Evolutionary conservation across 495 filamentous ascomycete genomes (phyloP).

Genomic region (Thermothielavioides terrestris): DNA sequence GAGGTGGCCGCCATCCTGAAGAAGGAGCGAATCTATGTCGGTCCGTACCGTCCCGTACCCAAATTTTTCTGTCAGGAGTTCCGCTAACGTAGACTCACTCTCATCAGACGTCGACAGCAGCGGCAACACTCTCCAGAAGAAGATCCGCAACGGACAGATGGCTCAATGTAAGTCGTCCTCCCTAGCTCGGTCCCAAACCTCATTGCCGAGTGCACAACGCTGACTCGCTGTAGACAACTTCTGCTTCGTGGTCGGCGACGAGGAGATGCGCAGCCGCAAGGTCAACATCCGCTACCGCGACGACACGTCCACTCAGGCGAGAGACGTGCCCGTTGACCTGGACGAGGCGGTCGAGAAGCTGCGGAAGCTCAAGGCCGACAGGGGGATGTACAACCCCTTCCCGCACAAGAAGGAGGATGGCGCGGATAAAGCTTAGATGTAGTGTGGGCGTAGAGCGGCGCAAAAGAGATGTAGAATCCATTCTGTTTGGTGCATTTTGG

Average conservation of each 20-base stretch:
- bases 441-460: background rate
- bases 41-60: conserved; percentile 14
- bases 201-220: too few relatives aligned
- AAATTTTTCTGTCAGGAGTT: background rate
- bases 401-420: conserved; percentile 20
- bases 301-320: conserved; percentile 70
- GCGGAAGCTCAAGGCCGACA: conserved; percentile 50
- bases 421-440: background rate
- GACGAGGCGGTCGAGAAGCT: conserved; percentile 74
- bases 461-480: too few relatives aligned
- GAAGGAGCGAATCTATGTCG: conserved; percentile 44
- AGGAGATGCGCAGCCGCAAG: conserved; percentile 64
- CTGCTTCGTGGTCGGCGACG: conserved; percentile 62
- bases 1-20: conserved; percentile 63
- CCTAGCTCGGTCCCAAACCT: too few relatives aligned
- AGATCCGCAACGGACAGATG: conserved; percentile 82
- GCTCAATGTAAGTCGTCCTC: conserved; percentile 79
- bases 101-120: conserved; percentile 66
- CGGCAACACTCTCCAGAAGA: conserved; percentile 93
- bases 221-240: conserved; percentile 32
- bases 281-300: conserved; percentile 92
- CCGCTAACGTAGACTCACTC: background rate
- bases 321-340: conserved; percentile 56
- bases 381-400: conserved; percentile 32
- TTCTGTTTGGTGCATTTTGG: too few relatives aligned